Base-by-base conservation (phyloP, 768 basidiomycete genomes). In the Russula brevipes region DNA sequence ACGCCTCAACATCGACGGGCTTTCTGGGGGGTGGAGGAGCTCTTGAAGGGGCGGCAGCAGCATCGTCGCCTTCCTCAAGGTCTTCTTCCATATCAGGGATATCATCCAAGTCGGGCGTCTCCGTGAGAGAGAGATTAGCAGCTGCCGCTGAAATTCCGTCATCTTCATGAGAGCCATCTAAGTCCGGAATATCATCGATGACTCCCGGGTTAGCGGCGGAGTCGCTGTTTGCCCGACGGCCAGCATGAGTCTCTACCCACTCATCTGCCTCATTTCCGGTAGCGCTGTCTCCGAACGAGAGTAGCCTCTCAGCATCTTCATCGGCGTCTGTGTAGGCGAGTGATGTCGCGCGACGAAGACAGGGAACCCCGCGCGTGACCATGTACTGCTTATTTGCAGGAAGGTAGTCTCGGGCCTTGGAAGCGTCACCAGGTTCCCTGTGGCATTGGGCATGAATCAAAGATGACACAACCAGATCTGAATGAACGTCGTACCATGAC, bases 71-170 rank as follows among this genome's bases (percentile, higher is more conserved):
- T 69, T 89, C 95, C 68, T 88, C 88, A 42, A 95, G 80, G 66
- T 85, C 84, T n/a, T 94, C 94, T 73, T 97, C 94, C 93, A 99
- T 97, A 77, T 98, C 97, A 5, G 97, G 97, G 59, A 98, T 98
- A 74, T 98, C 94, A 72, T 96, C 94, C 69, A 98, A 80, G 79
- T 98, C 87, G 33, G 94, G 93, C n/a, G 88, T 92, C 65, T 87
- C 75, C 11, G 75, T 66, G 14, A 75, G 61, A 24, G 69, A 69
- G 44, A 74, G 65, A 46, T 66, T 66, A 30, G 70, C 72, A 63
- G 73, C 68, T 16, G 68, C 73, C 33, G 64, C 65, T 42, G 73
- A 36, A 16, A 73, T 64, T 12, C 65, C 68, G 46, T 59, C 71
- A 17, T 71, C 80, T 2, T 77, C 79, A 2, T 76, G 75, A 41